phyloP scores from a whole-genome alignment of 768 basidiomycete species.

The Tylopilus rubrobrunneus region DNA sequence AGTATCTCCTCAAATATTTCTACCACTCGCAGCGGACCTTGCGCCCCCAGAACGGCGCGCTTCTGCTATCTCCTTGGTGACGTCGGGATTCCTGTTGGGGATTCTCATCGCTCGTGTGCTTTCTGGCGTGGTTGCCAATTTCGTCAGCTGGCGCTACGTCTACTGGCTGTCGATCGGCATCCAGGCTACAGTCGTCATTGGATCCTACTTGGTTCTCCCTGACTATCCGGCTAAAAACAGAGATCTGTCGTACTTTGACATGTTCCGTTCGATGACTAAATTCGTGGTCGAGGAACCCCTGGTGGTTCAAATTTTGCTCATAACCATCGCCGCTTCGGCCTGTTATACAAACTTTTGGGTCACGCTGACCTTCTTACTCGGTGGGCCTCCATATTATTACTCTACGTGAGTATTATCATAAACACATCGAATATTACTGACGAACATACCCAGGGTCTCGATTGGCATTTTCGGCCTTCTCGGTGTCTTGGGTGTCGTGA shows the following conservation, averaged over 20 bases:
- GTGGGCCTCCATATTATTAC: conserved; percentile 67
- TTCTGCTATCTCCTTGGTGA: not conserved
- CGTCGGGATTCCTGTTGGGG: not conserved
- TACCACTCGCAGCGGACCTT: not conserved
- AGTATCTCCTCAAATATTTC: not conserved
- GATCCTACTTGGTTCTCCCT: not conserved
- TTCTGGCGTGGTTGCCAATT: not conserved
- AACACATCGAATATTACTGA: not conserved
- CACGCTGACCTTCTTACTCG: conserved; percentile 74
- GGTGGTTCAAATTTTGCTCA: not conserved
- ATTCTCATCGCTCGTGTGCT: not conserved
- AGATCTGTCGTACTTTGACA: not conserved
- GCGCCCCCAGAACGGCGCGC: not conserved
- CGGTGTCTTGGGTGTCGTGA: conserved; percentile 61
- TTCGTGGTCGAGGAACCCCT: not conserved
- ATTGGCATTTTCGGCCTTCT: conserved; percentile 60
- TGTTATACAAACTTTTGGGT: conserved; percentile 58
- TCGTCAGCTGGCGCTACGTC: not conserved
- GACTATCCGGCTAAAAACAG: not conserved
- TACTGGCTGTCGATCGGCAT: not conserved
- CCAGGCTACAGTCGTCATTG: not conserved
- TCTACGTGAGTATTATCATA: conserved; percentile 44
- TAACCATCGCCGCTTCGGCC: not conserved
- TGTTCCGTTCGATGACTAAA: not conserved
- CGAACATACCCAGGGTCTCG: conserved; percentile 27